Percentiles rank a stretch among this genome's conserved stretches.
phyloP scores from a whole-genome alignment of 202 grass and related monocot species.

The Schoenoplectus triqueter region DNA sequence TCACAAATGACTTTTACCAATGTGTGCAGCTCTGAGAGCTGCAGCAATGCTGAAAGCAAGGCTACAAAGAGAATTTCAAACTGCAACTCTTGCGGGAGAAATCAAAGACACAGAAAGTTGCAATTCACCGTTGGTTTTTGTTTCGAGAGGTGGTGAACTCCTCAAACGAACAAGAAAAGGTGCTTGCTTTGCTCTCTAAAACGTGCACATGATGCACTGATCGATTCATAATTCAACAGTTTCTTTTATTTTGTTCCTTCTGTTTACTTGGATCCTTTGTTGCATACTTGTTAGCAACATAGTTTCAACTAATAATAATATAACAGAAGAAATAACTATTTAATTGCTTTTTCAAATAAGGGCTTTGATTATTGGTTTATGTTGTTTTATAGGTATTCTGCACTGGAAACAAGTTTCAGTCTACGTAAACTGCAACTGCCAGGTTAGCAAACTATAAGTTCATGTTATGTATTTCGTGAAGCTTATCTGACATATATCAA shows the following conservation, averaged over 20 bases:
- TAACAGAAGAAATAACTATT: not conserved
- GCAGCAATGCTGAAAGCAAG: constrained; percentile 80
- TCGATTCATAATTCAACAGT: not conserved
- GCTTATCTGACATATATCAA: not conserved
- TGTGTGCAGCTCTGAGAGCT: constrained; percentile 62
- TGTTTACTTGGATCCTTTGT: not conserved
- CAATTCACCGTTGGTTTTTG: constrained; percentile 62
- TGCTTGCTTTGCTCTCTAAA: not conserved
- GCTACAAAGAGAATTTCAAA: constrained; percentile 76
- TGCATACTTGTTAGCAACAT: too few species aligned
- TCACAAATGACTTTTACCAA: not conserved
- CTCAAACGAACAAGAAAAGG: constrained; percentile 95
- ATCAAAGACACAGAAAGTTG: constrained; percentile 54
- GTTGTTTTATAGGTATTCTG: constrained; percentile 60
- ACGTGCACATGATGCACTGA: not conserved
- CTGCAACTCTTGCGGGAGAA: constrained; percentile 49
- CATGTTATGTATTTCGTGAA: not conserved
- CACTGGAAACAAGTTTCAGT: constrained; percentile 92
- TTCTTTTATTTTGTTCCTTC: not conserved
- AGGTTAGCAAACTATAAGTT: constrained; percentile 45
- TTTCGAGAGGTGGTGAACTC: constrained; percentile 81
- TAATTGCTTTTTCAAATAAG: too few species aligned
- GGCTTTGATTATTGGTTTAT: not conserved
- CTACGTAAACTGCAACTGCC: constrained; percentile 64
- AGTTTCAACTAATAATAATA: not conserved